phyloP scores from a whole-genome alignment of 176 grass and related monocot species.

The Hsuehochloa calcarea region DNA sequence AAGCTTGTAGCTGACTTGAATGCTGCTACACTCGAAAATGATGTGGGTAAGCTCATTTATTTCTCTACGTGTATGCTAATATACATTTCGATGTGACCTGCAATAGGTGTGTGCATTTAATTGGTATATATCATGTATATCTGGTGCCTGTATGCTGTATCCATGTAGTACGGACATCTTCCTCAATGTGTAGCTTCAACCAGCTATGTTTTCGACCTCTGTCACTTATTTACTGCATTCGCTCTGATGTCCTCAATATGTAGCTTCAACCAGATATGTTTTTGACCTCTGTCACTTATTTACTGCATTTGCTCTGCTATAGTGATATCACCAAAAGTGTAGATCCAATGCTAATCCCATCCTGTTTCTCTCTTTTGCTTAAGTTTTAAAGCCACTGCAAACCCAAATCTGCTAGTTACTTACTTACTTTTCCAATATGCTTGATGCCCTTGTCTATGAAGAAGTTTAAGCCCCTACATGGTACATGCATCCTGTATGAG shows the following conservation, averaged over 20 bases:
- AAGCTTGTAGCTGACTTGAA: slow-evolving; percentile 95
- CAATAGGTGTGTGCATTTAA: neutral
- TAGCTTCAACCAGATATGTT: neutral
- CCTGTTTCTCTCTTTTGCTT: neutral
- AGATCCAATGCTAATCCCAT: neutral
- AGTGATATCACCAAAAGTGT: neutral
- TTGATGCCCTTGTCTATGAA: neutral
- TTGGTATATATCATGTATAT: neutral
- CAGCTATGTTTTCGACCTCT: neutral
- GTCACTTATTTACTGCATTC: slow-evolving; percentile 19
- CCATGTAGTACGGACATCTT: neutral
- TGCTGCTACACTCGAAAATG: slow-evolving; percentile 75
- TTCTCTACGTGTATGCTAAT: neutral
- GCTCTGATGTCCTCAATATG: neutral
- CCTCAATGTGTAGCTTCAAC: neutral
- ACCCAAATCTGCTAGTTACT: neutral
- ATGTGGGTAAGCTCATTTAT: slow-evolving; percentile 83
- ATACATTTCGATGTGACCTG: neutral
- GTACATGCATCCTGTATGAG: neutral
- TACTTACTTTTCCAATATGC: neutral
- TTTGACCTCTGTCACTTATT: neutral
- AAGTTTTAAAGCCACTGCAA: neutral
- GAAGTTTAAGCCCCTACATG: neutral
- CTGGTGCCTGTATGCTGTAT: neutral
- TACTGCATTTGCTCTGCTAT: neutral